phyloP scores from a whole-genome alignment of 148 eudicot genomes.

The Bassia scoparia region DNA sequence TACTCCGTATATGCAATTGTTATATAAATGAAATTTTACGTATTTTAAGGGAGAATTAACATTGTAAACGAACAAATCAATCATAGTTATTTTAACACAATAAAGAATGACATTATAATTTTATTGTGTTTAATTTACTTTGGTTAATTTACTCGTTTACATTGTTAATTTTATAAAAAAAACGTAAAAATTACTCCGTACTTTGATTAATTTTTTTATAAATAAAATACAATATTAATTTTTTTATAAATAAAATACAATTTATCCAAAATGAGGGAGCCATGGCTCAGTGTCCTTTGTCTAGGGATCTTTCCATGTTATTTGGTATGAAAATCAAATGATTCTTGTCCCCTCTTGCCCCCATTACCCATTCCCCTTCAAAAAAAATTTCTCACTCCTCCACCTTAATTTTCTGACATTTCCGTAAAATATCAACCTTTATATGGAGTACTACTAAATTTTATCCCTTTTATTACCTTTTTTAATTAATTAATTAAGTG shows the following conservation, averaged over 20 bases:
- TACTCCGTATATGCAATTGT: too few relatives aligned
- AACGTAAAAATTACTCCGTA: too few relatives aligned
- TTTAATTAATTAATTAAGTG: conserved; percentile 1
- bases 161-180: too few relatives aligned
- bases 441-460: neutral
- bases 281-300: conserved; percentile 51
- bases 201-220: too few relatives aligned
- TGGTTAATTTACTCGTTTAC: too few relatives aligned
- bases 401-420: conserved; percentile 37
- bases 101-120: too few relatives aligned
- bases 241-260: conserved; percentile 20
- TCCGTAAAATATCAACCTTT: conserved; percentile 5
- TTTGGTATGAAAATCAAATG: conserved; percentile 40
- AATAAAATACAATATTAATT: too few relatives aligned
- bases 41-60: too few relatives aligned
- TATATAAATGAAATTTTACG: too few relatives aligned
- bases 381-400: conserved; percentile 16
- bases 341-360: conserved; percentile 51
- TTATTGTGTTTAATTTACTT: too few relatives aligned
- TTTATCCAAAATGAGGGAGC: conserved; percentile 23
- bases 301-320: conserved; percentile 85
- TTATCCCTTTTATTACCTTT: conserved; percentile 13
- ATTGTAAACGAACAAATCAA: too few relatives aligned
- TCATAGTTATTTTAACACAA: too few relatives aligned
- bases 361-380: conserved; percentile 5